phyloP scores from a whole-genome alignment of 1,284 basidiomycete genomes.

The Bondarzewia mesenterica region DNA sequence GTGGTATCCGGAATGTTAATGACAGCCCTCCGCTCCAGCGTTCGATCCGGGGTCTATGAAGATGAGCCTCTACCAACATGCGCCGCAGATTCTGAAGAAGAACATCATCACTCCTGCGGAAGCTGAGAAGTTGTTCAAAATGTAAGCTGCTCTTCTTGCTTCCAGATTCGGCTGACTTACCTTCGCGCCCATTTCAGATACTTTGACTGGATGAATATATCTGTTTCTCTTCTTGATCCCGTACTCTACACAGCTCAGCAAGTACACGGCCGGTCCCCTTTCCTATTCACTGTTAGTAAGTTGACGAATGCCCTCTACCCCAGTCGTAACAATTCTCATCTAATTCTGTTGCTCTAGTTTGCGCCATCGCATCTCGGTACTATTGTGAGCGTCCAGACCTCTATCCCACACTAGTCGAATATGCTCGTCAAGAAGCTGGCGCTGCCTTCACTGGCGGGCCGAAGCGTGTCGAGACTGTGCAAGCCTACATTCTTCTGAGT shows the following conservation, averaged over 20 bases:
- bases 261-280: slow-evolving; percentile 68
- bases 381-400: slow-evolving; percentile 57
- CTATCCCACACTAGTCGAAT: slow-evolving; percentile 60
- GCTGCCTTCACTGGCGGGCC: slow-evolving; percentile 61
- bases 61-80: slow-evolving; percentile 29
- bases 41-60: slow-evolving; percentile 33
- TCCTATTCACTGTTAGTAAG: slow-evolving; percentile 78
- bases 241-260: slow-evolving; percentile 67
- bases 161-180: slow-evolving; percentile 6
- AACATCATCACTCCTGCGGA: slow-evolving; percentile 64
- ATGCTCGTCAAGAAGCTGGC: slow-evolving; percentile 65
- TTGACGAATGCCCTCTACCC: slow-evolving; percentile 14
- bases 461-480: slow-evolving; percentile 70
- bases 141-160: slow-evolving; percentile 37
- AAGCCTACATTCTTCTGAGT: slow-evolving; percentile 65
- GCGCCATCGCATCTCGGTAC: slow-evolving; percentile 70
- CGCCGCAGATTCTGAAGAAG: slow-evolving; percentile 59
- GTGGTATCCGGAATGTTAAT: too few species aligned
- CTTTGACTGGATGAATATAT: slow-evolving; percentile 69
- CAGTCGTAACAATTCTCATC: neutral
- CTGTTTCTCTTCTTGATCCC: slow-evolving; percentile 64
- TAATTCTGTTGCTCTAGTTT: slow-evolving; percentile 37
- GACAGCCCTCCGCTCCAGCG: slow-evolving; percentile 26
- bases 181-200: slow-evolving; percentile 39
- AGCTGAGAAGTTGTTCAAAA: slow-evolving; percentile 71